A percentile compares a stretch with the other conserved stretches of the same genome.
Evolutionary conservation across 495 filamentous ascomycete species (phyloP).

Genomic region (Penicillium steckii): DNA sequence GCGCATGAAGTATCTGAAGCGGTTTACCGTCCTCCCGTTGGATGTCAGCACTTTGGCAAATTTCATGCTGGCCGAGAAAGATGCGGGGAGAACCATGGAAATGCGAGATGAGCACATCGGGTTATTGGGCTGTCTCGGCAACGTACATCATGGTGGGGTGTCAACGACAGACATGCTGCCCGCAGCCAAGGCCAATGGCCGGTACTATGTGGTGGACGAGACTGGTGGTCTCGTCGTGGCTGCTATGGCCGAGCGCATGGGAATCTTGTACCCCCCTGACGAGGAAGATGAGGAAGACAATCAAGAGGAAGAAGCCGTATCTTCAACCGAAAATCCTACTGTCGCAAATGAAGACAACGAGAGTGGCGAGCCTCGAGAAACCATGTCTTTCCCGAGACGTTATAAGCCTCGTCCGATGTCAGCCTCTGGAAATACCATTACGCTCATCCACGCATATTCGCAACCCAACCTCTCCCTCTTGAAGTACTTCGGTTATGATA

Average conservation of each 20-base stretch:
- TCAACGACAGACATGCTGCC: conserved; percentile 27
- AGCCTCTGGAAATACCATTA: conserved; percentile 76
- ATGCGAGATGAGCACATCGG: conserved; percentile 82
- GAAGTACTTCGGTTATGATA: conserved; percentile 82
- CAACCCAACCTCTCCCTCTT: conserved; percentile 87
- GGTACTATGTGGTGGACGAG: conserved; percentile 90
- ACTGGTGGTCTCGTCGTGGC: conserved; percentile 83
- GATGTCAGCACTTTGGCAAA: conserved; percentile 72
- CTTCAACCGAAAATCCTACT: not conserved
- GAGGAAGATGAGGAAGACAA: conserved; percentile 30
- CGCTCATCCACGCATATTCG: conserved; percentile 79
- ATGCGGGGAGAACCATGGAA: conserved; percentile 79
- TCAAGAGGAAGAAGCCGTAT: not conserved
- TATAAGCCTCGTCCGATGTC: conserved; percentile 39
- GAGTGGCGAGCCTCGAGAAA: conserved; percentile 8
- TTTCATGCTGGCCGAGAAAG: conserved; percentile 74
- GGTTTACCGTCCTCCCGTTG: conserved; percentile 81
- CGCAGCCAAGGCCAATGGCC: conserved; percentile 52
- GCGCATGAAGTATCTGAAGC: conserved; percentile 84
- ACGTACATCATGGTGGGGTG: conserved; percentile 54
- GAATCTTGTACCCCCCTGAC: conserved; percentile 64
- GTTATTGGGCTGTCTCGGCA: conserved; percentile 64
- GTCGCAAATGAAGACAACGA: not conserved
- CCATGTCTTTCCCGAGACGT: conserved; percentile 17
- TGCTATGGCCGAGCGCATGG: conserved; percentile 89